Conservation (phyloP, 768 basidiomycete genomes). For the Termitomyces sp. region DNA sequence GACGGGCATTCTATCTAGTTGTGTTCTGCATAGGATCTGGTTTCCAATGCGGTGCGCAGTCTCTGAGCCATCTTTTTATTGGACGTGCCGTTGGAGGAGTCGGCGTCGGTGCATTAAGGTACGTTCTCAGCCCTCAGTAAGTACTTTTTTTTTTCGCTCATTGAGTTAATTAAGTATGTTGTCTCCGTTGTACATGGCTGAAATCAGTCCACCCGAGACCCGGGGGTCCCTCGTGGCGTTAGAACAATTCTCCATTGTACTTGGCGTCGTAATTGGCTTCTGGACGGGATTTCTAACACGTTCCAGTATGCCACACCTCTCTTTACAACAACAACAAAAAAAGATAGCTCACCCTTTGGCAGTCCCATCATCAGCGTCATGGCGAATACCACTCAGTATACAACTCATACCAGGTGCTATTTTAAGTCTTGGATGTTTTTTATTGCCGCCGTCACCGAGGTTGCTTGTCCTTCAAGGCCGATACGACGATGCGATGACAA, state of each 20-base stretch:
- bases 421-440: conserved; percentile 54
- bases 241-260: conserved; percentile 76
- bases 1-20: conserved; percentile 26
- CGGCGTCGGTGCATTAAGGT: conserved; percentile 77
- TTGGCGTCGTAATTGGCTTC: conserved; percentile 78
- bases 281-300: conserved; percentile 79
- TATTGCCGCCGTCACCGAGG: conserved; percentile 59
- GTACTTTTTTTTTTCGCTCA: neutral
- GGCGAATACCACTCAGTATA: conserved; percentile 71
- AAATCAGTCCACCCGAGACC: conserved; percentile 77
- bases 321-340: neutral
- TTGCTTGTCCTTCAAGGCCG: conserved; percentile 50
- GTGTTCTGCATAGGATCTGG: conserved; percentile 69
- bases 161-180: conserved; percentile 48
- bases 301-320: conserved; percentile 33
- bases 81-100: conserved; percentile 75
- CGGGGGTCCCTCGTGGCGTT: conserved; percentile 75
- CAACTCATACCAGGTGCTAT: conserved; percentile 67
- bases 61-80: conserved; percentile 50
- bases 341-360: neutral
- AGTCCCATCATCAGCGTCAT: conserved; percentile 64
- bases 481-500: conserved; percentile 49
- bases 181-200: conserved; percentile 78
- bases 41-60: conserved; percentile 58
- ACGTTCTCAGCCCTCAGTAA: conserved; percentile 5